Evolutionary conservation across 352 stramenopile genomes (phyloP).

Genomic region (Phytopythium vexans): DNA sequence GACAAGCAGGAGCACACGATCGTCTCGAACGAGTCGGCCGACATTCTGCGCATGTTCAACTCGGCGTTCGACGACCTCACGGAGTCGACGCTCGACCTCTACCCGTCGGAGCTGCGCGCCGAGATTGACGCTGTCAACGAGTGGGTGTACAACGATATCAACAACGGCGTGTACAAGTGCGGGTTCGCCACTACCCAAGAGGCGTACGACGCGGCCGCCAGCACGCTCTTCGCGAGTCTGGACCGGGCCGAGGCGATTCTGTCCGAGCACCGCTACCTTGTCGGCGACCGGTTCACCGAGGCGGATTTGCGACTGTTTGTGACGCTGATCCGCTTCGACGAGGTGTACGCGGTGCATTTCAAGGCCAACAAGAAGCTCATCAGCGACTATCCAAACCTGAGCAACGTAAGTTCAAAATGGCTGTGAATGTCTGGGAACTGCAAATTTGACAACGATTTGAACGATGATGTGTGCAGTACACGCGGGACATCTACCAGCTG

Average conservation of each 20-base stretch:
- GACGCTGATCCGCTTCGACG: slow-evolving; percentile 93
- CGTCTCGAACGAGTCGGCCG: slow-evolving; percentile 95
- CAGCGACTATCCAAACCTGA: slow-evolving; percentile 83
- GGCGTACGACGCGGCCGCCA: slow-evolving; percentile 88
- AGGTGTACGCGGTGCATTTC: slow-evolving; percentile 86
- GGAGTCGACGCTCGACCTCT: slow-evolving; percentile 81
- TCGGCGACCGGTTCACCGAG: slow-evolving; percentile 68
- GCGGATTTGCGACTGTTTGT: slow-evolving; percentile 91
- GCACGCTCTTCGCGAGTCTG: slow-evolving; percentile 77
- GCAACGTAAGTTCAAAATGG: slow-evolving; percentile 26
- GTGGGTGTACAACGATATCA: slow-evolving; percentile 91
- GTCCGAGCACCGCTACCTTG: slow-evolving; percentile 62
- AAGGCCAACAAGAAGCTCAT: slow-evolving; percentile 86
- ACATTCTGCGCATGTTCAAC: slow-evolving; percentile 96
- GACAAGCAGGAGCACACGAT: slow-evolving; percentile 93
- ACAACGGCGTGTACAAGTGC: slow-evolving; percentile 89
- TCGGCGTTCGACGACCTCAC: slow-evolving; percentile 85
- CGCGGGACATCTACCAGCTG: slow-evolving; percentile 49
- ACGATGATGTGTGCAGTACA: slow-evolving; percentile 18
- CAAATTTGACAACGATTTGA: neutral
- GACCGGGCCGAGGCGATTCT: slow-evolving; percentile 84
- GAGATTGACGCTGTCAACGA: slow-evolving; percentile 86
- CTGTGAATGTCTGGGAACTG: slow-evolving; percentile 2
- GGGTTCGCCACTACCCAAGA: slow-evolving; percentile 55
- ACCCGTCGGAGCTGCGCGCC: slow-evolving; percentile 72